Percentiles rank a stretch among this genome's conserved stretches.
These are phyloP conservation scores for Begonia fuchsioides DNA, from an alignment of 306 rosid genomes.

Conservation along the genomic window DNA sequence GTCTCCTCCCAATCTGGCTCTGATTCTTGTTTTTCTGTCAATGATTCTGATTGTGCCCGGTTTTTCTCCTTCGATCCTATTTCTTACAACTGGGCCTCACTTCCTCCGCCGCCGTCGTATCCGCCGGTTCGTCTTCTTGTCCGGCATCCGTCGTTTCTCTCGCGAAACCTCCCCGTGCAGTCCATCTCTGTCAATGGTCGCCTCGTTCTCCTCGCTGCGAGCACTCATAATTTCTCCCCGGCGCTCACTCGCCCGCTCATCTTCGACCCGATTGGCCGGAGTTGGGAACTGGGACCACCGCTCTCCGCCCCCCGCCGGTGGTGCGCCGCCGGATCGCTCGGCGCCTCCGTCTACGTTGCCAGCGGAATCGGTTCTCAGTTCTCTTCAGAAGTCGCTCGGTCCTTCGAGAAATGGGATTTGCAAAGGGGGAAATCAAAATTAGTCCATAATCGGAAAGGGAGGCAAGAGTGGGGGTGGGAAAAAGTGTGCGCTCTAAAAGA, in stretches of 20 bases:
- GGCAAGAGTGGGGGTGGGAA: constrained; percentile 14
- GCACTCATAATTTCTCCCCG: constrained; percentile 35
- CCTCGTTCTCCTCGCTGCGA: constrained; percentile 62
- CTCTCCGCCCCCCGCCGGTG: constrained; percentile 54
- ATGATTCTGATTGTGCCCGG: constrained; percentile 11
- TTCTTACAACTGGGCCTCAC: constrained; percentile 30
- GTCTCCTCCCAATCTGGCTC: constrained; percentile 8
- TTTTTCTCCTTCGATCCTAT: constrained; percentile 49
- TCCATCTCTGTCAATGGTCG: constrained; percentile 34
- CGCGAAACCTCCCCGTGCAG: constrained; percentile 57
- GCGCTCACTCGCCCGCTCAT: constrained; percentile 55
- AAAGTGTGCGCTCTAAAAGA: constrained; percentile 20
- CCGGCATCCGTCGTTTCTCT: constrained; percentile 76
- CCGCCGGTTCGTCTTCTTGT: constrained; percentile 35
- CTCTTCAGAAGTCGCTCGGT: constrained; percentile 17
- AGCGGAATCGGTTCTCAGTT: constrained; percentile 42
- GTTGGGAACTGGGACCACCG: constrained; percentile 41
- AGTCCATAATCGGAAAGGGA: not conserved
- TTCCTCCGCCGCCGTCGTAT: constrained; percentile 31
- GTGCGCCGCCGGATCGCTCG: constrained; percentile 36
- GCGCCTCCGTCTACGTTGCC: constrained; percentile 20
- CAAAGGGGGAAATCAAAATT: not conserved
- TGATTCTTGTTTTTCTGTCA: not conserved
- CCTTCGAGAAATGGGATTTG: constrained; percentile 23
- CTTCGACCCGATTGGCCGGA: constrained; percentile 25